phyloP scores from a whole-genome alignment of 768 basidiomycete genomes.

The Tulasnella sp. region DNA sequence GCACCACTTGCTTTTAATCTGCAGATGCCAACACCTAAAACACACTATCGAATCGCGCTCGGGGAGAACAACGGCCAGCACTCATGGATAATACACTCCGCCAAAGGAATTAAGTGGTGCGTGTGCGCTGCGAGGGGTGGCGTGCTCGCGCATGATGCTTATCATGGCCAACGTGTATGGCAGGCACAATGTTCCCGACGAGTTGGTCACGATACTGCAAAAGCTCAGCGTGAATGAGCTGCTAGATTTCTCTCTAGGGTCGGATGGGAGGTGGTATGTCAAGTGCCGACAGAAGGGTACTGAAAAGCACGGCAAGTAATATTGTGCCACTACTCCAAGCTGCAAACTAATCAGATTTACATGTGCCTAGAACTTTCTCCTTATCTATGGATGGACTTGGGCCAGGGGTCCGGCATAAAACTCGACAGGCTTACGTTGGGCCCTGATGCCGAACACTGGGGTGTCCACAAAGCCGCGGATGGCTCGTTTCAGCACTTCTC shows the following conservation, averaged over 20 bases:
- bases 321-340: neutral
- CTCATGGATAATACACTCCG: conserved; percentile 6
- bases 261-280: conserved; percentile 5
- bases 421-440: conserved; percentile 14
- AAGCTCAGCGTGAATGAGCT: neutral
- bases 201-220: neutral
- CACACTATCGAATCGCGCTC: conserved; percentile 8
- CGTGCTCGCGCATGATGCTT: neutral
- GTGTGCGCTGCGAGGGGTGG: neutral
- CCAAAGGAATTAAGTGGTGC: conserved; percentile 5
- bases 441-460: neutral
- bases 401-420: neutral
- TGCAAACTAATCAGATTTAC: neutral
- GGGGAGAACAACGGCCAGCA: neutral
- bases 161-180: neutral
- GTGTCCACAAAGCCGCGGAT: neutral
- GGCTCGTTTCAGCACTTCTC: neutral
- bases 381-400: neutral
- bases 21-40: neutral
- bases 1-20: neutral
- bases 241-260: conserved; percentile 6
- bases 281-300: neutral
- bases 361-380: neutral
- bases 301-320: conserved; percentile 10
- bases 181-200: conserved; percentile 14